These are phyloP conservation scores for Paracorniculantispora psalliotae DNA, from an alignment of 2,329 filamentous ascomycete species.

Conservation along the genomic window DNA sequence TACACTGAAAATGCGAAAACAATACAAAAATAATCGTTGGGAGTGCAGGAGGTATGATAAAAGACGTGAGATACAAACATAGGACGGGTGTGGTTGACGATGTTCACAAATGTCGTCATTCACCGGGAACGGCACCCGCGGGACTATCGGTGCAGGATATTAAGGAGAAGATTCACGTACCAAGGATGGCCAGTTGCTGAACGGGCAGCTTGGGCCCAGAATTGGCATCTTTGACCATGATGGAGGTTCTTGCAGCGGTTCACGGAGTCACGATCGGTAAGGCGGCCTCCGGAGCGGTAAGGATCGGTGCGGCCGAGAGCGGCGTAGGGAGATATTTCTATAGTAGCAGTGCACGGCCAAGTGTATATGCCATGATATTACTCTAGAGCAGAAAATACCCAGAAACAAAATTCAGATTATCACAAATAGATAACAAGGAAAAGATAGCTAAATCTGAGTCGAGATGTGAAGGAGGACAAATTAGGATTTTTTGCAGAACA, in stretches of 20 bases:
- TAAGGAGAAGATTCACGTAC: constrained; percentile 41
- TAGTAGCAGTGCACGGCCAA: background rate
- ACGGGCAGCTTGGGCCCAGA: constrained; percentile 61
- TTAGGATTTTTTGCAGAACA: background rate
- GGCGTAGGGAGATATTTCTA: background rate
- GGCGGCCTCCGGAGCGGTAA: background rate
- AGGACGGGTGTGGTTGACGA: background rate
- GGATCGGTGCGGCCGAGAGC: background rate
- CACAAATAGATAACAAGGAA: no score
- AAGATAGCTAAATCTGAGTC: no score
- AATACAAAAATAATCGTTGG: no score
- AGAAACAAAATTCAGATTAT: no score
- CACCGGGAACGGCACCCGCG: constrained; percentile 14
- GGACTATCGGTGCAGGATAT: background rate
- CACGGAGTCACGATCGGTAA: background rate
- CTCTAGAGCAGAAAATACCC: background rate
- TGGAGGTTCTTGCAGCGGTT: background rate
- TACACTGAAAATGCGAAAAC: no score
- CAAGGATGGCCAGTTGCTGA: constrained; percentile 72
- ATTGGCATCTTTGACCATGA: constrained; percentile 8
- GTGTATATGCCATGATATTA: background rate
- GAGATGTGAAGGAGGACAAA: background rate
- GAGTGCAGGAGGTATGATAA: background rate
- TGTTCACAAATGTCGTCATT: constrained; percentile 6
- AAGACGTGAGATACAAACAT: background rate